phyloP scores from a whole-genome alignment of 139 green algal species.

The Parachlorella kessleri region DNA sequence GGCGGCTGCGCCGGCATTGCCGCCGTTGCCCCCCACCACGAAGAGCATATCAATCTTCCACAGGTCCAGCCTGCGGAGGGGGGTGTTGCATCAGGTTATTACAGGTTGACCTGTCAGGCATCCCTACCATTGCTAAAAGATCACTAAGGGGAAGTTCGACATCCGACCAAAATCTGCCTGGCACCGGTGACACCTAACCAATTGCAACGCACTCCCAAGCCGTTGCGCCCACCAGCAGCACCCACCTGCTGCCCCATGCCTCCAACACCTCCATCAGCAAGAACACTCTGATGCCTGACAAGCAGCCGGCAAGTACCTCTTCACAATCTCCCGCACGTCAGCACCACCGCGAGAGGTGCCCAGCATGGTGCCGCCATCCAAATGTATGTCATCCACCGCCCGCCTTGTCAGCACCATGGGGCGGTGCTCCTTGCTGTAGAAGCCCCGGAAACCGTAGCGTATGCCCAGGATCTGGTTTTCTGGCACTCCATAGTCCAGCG shows the following conservation, averaged over 20 bases:
- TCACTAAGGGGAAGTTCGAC: too few relatives aligned
- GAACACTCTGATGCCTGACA: too few relatives aligned
- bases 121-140: too few relatives aligned
- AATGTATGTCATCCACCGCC: slow-evolving; percentile 92
- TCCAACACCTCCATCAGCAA: too few relatives aligned
- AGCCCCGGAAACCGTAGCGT: slow-evolving; percentile 84
- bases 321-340: slow-evolving; percentile 94
- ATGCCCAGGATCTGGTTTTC: slow-evolving; percentile 92
- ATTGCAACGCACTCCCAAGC: too few relatives aligned
- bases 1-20: slow-evolving; percentile 78
- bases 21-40: slow-evolving; percentile 92
- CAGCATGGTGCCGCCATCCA: slow-evolving; percentile 95
- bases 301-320: too few relatives aligned
- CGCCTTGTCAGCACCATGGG: slow-evolving; percentile 83
- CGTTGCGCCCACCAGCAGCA: too few relatives aligned
- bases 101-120: background rate
- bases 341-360: slow-evolving; percentile 89
- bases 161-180: too few relatives aligned
- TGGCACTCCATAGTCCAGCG: slow-evolving; percentile 83
- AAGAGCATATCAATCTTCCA: slow-evolving; percentile 97
- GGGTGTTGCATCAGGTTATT: background rate
- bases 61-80: slow-evolving; percentile 72
- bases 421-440: slow-evolving; percentile 72
- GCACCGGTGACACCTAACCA: too few relatives aligned
- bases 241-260: too few relatives aligned